A percentile compares a stretch with the other conserved stretches of the same genome.
phyloP scores from a whole-genome alignment of 1,139 yeast species.

The Pneumocystis oryctolagi region DNA sequence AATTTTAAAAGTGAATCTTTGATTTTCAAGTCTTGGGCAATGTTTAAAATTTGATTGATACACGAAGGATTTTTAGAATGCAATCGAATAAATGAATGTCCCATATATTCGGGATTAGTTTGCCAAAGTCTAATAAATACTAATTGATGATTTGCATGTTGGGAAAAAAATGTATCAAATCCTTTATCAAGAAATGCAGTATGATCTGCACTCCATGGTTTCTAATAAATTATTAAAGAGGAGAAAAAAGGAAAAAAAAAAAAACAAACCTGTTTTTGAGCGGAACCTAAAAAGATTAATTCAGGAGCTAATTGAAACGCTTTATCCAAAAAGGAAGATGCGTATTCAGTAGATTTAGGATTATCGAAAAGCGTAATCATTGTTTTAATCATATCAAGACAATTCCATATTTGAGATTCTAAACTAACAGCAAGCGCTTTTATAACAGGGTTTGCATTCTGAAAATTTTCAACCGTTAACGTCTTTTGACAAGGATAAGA shows the following conservation, averaged over 20 bases:
- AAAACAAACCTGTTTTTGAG: conserved; percentile 18
- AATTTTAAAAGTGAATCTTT: conserved; percentile 19
- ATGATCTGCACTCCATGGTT: conserved; percentile 25
- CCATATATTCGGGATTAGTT: conserved; percentile 13
- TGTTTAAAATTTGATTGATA: conserved; percentile 10
- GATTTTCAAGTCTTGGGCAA: conserved; percentile 10
- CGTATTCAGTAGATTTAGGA: conserved; percentile 20
- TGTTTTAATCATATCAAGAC: conserved; percentile 19
- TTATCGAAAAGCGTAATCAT: conserved; percentile 21
- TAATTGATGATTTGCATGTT: conserved; percentile 14
- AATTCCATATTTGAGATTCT: conserved; percentile 17
- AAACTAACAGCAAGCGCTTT: conserved; percentile 10
- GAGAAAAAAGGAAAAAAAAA: too few species aligned
- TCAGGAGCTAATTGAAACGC: conserved; percentile 23
- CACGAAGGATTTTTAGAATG: conserved; percentile 12
- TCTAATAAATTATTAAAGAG: conserved; percentile 2
- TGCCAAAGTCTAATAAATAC: conserved; percentile 16
- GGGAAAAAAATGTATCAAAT: conserved; percentile 24
- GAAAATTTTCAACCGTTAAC: conserved; percentile 11
- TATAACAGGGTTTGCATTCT: conserved; percentile 7
- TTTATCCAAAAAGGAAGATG: conserved; percentile 23
- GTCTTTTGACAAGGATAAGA: conserved; percentile 9
- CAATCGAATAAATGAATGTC: conserved; percentile 10
- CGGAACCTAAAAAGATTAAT: conserved; percentile 25
- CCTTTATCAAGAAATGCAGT: conserved; percentile 24